A percentile compares a stretch with the other conserved stretches of the same genome.
Evolutionary conservation across 257 asterid species (phyloP).

Genomic region (Fraxinus pennsylvanica): DNA sequence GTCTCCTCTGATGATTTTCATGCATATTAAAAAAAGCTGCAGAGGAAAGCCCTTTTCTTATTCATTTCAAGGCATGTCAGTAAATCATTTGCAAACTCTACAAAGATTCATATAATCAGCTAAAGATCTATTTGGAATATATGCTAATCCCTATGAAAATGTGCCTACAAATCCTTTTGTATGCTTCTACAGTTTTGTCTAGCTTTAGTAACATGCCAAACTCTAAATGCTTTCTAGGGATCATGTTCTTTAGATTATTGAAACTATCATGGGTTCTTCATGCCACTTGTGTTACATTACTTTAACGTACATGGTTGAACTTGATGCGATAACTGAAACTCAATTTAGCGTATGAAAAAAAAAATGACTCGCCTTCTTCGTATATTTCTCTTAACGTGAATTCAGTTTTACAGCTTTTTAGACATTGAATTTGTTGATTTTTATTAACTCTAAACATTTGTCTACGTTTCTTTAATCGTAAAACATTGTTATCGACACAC

Average conservation of each 20-base stretch:
- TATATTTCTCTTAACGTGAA: not conserved
- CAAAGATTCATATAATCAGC: conserved; percentile 37
- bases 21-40: conserved; percentile 35
- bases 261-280: not conserved
- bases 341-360: no score
- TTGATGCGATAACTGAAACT: not conserved
- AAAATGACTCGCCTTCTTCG: not conserved
- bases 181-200: conserved; percentile 48
- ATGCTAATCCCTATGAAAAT: conserved; percentile 65
- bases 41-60: conserved; percentile 37
- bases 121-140: conserved; percentile 52
- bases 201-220: conserved; percentile 84
- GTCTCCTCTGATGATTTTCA: conserved; percentile 55
- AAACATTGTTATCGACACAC: no score
- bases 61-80: conserved; percentile 41
- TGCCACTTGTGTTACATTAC: not conserved
- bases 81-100: conserved; percentile 30
- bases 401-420: not conserved
- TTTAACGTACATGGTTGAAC: not conserved
- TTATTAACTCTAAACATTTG: no score
- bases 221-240: conserved; percentile 58
- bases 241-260: conserved; percentile 14
- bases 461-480: no score
- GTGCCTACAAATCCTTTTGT: conserved; percentile 40
- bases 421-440: not conserved